Base-by-base conservation (phyloP, 495 filamentous ascomycete species). In the Opeltia flavorubescens region DNA sequence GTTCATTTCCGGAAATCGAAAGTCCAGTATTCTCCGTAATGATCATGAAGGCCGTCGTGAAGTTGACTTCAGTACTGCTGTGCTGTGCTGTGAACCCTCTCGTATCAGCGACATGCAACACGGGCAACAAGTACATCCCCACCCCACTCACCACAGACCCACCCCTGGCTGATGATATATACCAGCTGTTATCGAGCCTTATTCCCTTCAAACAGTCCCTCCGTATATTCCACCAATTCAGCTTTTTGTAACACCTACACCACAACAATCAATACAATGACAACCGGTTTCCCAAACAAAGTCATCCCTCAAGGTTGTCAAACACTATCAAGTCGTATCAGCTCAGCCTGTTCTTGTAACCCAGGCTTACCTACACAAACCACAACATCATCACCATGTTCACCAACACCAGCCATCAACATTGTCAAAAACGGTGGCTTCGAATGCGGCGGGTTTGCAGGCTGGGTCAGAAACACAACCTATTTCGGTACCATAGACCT, bases 181-280 rank as follows among this genome's bases (percentile, higher is more conserved):
- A n/a, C n/a, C 38, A 42, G 38, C 20, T 42, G 38, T 18, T 20
- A 9, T 18, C 38, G 38, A 8, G 38, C 38, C 38, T 11, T 42
- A 8, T 42, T 42, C 38, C 38, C 38, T 18, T 9, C 38, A 8
- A 18, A 8, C 38, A 9, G 9, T 20, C 38, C 38, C 38, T 9
- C 38, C 20, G 13, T 11, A 9, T 8, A 9, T 18, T 42, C 38
- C 11, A 9, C 38, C 38, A 18, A 8, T 18, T n/a, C 18, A n/a
- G 38, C 38, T 18, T 42, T 42, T 18, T 42, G 38, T 18, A 8
- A 8, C 38, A 42, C 38, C 38, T 42, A 42, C 38, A 42, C 38
- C 38, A 23, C 20, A 8, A 42, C 13, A 8, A 42, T 18, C 38
- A 42, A 42, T 18, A 42, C 38, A n/a, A 18, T 18, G 11, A n/a